A percentile compares a stretch with the other conserved stretches of the same genome.
Evolutionary conservation across 2,329 filamentous ascomycete genomes (phyloP).

Genomic region (Diaporthe velutina): DNA sequence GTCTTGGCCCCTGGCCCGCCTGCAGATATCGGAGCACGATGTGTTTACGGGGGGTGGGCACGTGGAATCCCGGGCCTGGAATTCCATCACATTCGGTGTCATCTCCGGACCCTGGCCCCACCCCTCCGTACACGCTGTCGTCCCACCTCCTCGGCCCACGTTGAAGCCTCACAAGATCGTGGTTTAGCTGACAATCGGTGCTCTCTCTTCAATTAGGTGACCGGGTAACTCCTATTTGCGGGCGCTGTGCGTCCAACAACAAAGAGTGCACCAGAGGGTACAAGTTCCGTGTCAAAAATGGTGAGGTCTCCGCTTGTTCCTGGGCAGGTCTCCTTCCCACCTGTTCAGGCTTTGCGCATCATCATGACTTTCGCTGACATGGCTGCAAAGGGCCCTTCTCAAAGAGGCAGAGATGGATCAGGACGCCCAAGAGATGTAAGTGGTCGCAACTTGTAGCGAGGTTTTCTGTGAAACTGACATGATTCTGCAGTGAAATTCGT

Average conservation of each 20-base stretch:
- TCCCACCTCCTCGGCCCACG: not conserved
- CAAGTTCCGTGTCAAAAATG: conserved; percentile 49
- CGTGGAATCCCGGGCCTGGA: conserved; percentile 10
- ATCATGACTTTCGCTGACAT: not conserved
- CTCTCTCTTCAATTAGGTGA: conserved; percentile 50
- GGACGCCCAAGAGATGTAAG: conserved; percentile 47
- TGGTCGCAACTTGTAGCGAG: conserved; percentile 8
- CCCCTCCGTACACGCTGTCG: conserved; percentile 28
- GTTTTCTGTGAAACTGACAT: no score
- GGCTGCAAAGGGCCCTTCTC: conserved; percentile 45
- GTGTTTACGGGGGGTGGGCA: conserved; percentile 5
- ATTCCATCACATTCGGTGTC: conserved; percentile 14
- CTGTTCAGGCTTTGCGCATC: not conserved
- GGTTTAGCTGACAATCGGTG: conserved; percentile 20
- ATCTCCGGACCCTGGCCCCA: conserved; percentile 3
- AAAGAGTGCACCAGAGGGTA: conserved; percentile 48
- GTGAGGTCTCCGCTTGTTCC: conserved; percentile 35
- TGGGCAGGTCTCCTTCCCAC: not conserved
- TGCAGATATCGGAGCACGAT: not conserved
- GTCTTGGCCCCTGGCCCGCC: not conserved
- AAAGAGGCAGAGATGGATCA: conserved; percentile 50
- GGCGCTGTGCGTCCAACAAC: conserved; percentile 47
- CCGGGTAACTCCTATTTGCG: conserved; percentile 51
- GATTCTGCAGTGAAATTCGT: conserved; percentile 45
- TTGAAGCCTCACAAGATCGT: not conserved